These are phyloP conservation scores for Pseudocercospora cruenta DNA, from an alignment of 2,329 filamentous ascomycete species.

Conservation along the genomic window DNA sequence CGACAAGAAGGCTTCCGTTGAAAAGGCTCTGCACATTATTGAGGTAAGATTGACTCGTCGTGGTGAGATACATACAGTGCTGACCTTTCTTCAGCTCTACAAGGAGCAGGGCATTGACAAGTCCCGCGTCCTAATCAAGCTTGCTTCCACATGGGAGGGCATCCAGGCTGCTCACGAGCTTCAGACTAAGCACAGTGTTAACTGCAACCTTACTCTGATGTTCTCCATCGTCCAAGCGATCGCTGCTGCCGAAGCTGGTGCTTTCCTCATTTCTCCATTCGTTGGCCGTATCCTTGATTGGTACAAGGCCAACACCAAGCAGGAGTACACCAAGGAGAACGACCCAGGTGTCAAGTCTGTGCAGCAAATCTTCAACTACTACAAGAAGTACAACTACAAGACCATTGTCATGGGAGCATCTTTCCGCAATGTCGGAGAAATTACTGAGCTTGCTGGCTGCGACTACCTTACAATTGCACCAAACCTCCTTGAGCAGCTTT, in stretches of 20 bases:
- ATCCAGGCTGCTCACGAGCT: constrained; percentile 98
- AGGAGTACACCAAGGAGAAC: constrained; percentile 85
- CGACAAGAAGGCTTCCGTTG: constrained; percentile 85
- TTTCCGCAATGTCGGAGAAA: constrained; percentile 94
- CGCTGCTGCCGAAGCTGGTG: constrained; percentile 89
- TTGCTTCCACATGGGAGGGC: constrained; percentile 98
- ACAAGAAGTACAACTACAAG: constrained; percentile 99
- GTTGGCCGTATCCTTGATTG: constrained; percentile 99
- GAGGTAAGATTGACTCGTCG: constrained; percentile 65
- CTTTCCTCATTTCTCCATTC: constrained; percentile 98
- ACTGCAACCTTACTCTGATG: constrained; percentile 99
- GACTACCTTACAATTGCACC: constrained; percentile 99
- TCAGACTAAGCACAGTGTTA: constrained; percentile 92
- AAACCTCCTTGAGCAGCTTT: constrained; percentile 89
- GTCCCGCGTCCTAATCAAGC: constrained; percentile 96
- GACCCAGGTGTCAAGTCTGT: constrained; percentile 97
- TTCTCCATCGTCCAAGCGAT: constrained; percentile 96
- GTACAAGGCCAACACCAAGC: constrained; percentile 96
- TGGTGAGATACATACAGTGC: constrained; percentile 14
- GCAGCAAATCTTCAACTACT: constrained; percentile 97
- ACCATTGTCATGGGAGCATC: constrained; percentile 99
- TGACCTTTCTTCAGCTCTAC: constrained; percentile 72
- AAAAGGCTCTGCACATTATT: constrained; percentile 97
- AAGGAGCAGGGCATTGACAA: constrained; percentile 87
- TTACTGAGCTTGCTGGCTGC: constrained; percentile 96